A percentile compares a stretch with the other conserved stretches of the same genome.
These are phyloP conservation scores for Luvunga scandens DNA, from an alignment of 345 rosid species.

Conservation along the genomic window DNA sequence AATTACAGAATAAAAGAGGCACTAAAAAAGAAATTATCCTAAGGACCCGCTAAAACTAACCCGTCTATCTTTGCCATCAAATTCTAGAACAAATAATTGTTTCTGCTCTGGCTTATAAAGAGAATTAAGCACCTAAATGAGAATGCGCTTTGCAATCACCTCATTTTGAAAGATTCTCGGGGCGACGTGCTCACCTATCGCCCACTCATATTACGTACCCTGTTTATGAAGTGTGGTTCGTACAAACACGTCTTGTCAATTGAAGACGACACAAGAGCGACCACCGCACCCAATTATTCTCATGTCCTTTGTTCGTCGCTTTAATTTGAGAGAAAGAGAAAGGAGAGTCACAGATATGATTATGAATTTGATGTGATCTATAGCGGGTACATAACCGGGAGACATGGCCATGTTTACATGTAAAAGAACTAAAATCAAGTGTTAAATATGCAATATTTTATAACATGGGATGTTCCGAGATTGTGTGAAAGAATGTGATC, in stretches of 20 bases:
- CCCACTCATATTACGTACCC: not conserved
- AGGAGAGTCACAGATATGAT: too few species aligned
- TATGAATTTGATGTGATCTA: too few species aligned
- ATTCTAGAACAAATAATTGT: not conserved
- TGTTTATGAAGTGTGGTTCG: conserved; percentile 3
- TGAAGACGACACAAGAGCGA: conserved; percentile 4
- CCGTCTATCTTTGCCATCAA: too few species aligned
- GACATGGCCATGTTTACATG: too few species aligned
- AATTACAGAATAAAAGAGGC: too few species aligned
- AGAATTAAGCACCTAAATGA: not conserved
- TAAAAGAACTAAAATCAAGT: too few species aligned
- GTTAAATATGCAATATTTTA: too few species aligned
- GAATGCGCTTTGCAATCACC: not conserved
- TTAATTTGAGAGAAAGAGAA: not conserved
- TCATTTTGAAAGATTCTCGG: not conserved
- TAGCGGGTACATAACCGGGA: too few species aligned
- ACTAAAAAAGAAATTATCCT: too few species aligned
- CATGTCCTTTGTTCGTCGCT: not conserved
- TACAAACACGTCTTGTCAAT: not conserved
- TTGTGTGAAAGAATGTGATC: too few species aligned
- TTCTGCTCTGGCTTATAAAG: not conserved
- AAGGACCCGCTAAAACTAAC: too few species aligned
- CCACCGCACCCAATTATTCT: not conserved
- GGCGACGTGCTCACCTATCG: not conserved
- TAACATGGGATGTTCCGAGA: too few species aligned